Base-by-base conservation (phyloP, 345 rosid species). In the Pugionium cornutum region DNA sequence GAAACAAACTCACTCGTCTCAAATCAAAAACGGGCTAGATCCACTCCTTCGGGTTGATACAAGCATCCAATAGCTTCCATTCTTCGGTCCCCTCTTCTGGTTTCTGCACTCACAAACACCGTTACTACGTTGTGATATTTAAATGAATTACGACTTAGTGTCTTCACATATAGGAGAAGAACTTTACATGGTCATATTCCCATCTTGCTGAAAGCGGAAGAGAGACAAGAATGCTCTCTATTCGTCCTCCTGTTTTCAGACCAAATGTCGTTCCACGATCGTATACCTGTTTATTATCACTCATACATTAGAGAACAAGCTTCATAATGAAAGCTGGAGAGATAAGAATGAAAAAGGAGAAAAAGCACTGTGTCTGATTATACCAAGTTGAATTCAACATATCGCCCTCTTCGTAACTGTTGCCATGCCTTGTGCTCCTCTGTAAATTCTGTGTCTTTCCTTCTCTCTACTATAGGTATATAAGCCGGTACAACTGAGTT, bases 201-300 rank as follows among this genome's bases (percentile, higher is more conserved):
- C 98, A 92, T 52, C 98, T 86, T 57, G 97, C 94, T 52, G 95
- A 73, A 5, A 88, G 80, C 1, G 99, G 99, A 62, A 94, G 88
- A 67, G 97, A 94, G 58, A 94, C 99, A 26, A 94, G 96, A 77
- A 94, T 90, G 57, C 99, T 94, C 83, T 94, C 97, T 54, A 94
- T 94, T 62, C 97, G 70, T 28, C 99, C 97, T 68, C 99, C 97
- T 0, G 99, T 94, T 81, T 90, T 94, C 76, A 94, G 74, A 58
- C 99, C 99, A 77, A 94, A 94, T 10, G 99, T 90, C 40, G 99
- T 94, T 52, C 99, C 99, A 6, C 97, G 85, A 71, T 94, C 99
- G 67, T 94, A 94, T 7, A 94, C 96, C 99, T 94, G 62, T 27
- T 7, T 57, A 64, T 4, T 27, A 43, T 48, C 46, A 51, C 40